A percentile compares a stretch with the other conserved stretches of the same genome.
Evolutionary conservation across 2,329 filamentous ascomycete genomes (phyloP).

Genomic region (Nectriaceae sp.): DNA sequence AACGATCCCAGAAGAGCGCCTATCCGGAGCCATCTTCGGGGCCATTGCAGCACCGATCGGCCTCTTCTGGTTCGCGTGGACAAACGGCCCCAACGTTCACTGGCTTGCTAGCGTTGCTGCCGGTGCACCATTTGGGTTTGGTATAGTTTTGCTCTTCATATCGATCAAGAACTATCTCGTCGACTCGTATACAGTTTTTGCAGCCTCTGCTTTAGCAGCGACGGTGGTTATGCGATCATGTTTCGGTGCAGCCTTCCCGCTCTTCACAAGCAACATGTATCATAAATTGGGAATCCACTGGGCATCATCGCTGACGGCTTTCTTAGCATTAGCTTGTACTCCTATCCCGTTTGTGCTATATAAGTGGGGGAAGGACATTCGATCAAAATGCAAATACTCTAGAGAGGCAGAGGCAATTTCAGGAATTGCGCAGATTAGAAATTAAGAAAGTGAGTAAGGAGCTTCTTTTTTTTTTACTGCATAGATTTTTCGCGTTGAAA

Average conservation of each 20-base stretch:
- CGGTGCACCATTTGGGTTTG: conserved; percentile 51
- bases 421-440: conserved; percentile 10
- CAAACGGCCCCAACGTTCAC: conserved; percentile 51
- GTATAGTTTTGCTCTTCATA: conserved; percentile 47
- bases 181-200: conserved; percentile 23
- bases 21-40: conserved; percentile 21
- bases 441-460: conserved; percentile 10
- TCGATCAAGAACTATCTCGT: conserved; percentile 26
- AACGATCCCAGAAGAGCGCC: conserved; percentile 19
- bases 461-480: too few species aligned
- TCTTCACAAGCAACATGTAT: conserved; percentile 22
- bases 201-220: conserved; percentile 19
- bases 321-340: conserved; percentile 15
- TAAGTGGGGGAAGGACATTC: conserved; percentile 20
- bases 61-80: conserved; percentile 62
- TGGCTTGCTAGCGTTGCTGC: conserved; percentile 49
- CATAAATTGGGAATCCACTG: conserved; percentile 20
- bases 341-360: conserved; percentile 25
- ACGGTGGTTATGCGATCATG: conserved; percentile 21
- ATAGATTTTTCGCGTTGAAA: too few species aligned
- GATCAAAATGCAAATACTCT: conserved; percentile 20
- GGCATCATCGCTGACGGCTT: conserved; percentile 17
- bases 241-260: conserved; percentile 21
- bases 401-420: not conserved
- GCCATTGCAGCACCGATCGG: conserved; percentile 19